Evolutionary conservation across 805 yeast species (phyloP).

Genomic region (Kuraishia capsulata): DNA sequence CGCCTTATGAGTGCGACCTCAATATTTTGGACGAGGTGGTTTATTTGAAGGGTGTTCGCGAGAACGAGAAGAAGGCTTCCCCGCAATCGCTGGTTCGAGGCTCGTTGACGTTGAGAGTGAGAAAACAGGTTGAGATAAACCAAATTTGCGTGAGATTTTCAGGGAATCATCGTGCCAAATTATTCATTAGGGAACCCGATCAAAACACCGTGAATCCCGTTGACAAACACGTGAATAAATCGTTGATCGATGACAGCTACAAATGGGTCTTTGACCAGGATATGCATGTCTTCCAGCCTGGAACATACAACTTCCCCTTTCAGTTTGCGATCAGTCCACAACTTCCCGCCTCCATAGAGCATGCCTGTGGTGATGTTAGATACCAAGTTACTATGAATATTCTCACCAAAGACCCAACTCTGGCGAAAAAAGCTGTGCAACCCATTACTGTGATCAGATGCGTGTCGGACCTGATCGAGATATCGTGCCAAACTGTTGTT

Average conservation of each 20-base stretch:
- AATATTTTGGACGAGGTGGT: constrained; percentile 1
- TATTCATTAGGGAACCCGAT: background rate
- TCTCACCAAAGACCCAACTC: background rate
- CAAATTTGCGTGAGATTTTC: background rate
- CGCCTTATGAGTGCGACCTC: background rate
- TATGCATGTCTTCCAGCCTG: constrained; percentile 8
- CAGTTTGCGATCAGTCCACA: constrained; percentile 14
- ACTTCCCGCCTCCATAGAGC: constrained; percentile 15
- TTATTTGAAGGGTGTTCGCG: background rate
- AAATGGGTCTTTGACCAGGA: constrained; percentile 3
- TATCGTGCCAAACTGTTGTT: constrained; percentile 9
- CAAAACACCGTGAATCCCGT: background rate
- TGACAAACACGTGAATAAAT: background rate
- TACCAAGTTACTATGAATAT: constrained; percentile 9
- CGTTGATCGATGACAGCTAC: constrained; percentile 4
- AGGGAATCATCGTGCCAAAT: background rate
- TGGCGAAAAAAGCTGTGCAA: background rate
- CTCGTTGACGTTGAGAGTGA: background rate
- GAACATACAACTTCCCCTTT: constrained; percentile 16
- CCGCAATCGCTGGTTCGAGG: constrained; percentile 1
- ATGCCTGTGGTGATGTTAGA: constrained; percentile 10
- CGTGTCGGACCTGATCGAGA: background rate
- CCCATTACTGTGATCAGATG: background rate
- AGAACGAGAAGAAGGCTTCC: background rate
- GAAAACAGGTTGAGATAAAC: background rate